Conservation (phyloP, 78 protist species). For the Speleostelium caveatum region DNA sequence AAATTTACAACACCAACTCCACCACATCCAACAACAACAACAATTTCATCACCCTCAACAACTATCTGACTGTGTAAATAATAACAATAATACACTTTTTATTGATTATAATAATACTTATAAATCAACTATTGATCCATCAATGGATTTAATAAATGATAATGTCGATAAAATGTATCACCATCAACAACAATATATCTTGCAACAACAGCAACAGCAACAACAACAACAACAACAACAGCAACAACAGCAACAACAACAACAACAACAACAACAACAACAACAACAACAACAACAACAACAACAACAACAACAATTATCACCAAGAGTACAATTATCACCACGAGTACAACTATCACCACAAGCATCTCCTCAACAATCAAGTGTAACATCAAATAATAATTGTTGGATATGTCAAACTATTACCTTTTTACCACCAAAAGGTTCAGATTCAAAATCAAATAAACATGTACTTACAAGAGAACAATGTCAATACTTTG, state of each 20-base stretch:
- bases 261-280: neutral
- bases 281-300: conserved; percentile 4
- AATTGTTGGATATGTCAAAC: conserved; percentile 27
- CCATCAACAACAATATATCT: neutral
- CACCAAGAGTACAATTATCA: neutral
- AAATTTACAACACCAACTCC: no score
- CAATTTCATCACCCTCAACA: neutral
- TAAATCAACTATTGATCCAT: no score
- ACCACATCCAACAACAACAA: neutral
- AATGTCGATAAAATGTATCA: no score
- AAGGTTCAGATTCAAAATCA: conserved; percentile 3
- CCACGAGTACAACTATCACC: conserved; percentile 2
- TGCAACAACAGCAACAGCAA: neutral
- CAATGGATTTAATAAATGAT: no score
- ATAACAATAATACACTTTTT: neutral
- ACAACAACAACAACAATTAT: neutral
- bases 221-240: neutral
- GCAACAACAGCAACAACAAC: neutral
- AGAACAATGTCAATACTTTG: conserved; percentile 38
- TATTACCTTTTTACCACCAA: conserved; percentile 38
- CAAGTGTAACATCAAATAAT: neutral
- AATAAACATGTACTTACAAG: conserved; percentile 3
- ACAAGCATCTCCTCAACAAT: neutral
- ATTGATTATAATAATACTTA: no score
- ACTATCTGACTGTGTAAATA: neutral